These are phyloP conservation scores for Physocladia obscura DNA, from an alignment of 192 early-diverging fungal genomes.

Conservation along the genomic window DNA sequence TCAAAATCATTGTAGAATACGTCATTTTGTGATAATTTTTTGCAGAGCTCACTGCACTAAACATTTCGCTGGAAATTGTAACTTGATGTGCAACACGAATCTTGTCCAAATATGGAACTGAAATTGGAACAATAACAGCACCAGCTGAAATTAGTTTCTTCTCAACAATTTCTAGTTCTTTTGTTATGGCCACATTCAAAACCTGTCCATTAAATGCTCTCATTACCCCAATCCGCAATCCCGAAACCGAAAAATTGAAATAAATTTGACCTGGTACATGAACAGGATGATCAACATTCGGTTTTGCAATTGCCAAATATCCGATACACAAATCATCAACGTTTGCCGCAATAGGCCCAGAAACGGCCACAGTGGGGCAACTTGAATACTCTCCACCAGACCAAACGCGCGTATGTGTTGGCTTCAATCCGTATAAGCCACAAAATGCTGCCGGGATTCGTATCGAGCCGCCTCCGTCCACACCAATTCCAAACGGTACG, in stretches of 20 bases:
- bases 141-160: constrained; percentile 33
- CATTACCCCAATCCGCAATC: constrained; percentile 19
- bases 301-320: constrained; percentile 38
- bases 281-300: constrained; percentile 50
- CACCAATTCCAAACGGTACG: constrained; percentile 67
- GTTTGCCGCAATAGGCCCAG: constrained; percentile 70
- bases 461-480: constrained; percentile 46
- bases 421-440: constrained; percentile 76
- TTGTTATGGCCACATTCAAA: constrained; percentile 17
- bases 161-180: constrained; percentile 27
- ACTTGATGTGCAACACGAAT: constrained; percentile 60
- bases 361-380: constrained; percentile 54
- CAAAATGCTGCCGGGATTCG: constrained; percentile 68
- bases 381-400: constrained; percentile 52
- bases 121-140: constrained; percentile 62
- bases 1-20: neutral
- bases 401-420: constrained; percentile 67
- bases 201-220: constrained; percentile 23
- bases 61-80: constrained; percentile 66
- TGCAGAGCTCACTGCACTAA: constrained; percentile 2
- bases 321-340: constrained; percentile 68
- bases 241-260: constrained; percentile 30
- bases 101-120: constrained; percentile 59
- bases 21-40: neutral
- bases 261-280: constrained; percentile 39